Evolutionary conservation across 352 stramenopile species (phyloP).

Genomic region (Phytophthora quininea): DNA sequence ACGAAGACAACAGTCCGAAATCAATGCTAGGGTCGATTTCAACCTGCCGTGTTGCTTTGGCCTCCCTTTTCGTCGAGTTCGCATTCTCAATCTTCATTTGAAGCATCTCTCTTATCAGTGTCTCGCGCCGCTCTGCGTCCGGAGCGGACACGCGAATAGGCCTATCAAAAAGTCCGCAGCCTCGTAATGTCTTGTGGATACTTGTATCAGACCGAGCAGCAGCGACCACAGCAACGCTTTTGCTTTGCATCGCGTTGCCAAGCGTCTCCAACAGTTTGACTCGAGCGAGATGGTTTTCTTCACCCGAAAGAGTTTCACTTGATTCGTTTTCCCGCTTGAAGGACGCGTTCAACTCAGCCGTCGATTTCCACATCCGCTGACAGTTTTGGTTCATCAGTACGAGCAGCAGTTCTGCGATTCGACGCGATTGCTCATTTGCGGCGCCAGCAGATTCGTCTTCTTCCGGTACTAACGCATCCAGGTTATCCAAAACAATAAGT

Average conservation of each 20-base stretch:
- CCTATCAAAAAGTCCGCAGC: constrained; percentile 73
- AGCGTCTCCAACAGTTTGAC: constrained; percentile 53
- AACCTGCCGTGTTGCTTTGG: constrained; percentile 14
- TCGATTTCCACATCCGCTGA: constrained; percentile 66
- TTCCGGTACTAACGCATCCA: constrained; percentile 82
- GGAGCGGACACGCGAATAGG: constrained; percentile 62
- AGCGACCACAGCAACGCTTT: constrained; percentile 73
- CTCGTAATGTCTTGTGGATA: constrained; percentile 69
- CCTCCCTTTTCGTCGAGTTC: constrained; percentile 26
- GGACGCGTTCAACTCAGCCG: constrained; percentile 59
- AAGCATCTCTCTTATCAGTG: constrained; percentile 66
- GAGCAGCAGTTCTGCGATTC: constrained; percentile 81
- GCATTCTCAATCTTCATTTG: constrained; percentile 46
- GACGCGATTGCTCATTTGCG: constrained; percentile 85
- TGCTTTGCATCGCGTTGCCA: constrained; percentile 62
- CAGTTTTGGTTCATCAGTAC: constrained; percentile 58
- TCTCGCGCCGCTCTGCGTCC: constrained; percentile 69
- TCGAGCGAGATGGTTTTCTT: constrained; percentile 22
- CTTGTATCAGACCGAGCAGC: constrained; percentile 62
- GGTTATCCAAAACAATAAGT: constrained; percentile 81
- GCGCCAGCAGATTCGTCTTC: constrained; percentile 75
- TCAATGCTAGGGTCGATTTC: constrained; percentile 64
- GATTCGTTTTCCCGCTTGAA: constrained; percentile 46
- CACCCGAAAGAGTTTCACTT: constrained; percentile 28
- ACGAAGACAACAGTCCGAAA: constrained; percentile 58